Evolutionary conservation across 2,329 filamentous ascomycete genomes (phyloP), one percentile per base, ranked within the genome.

Genomic region (Talaromyces sp.): DNA sequence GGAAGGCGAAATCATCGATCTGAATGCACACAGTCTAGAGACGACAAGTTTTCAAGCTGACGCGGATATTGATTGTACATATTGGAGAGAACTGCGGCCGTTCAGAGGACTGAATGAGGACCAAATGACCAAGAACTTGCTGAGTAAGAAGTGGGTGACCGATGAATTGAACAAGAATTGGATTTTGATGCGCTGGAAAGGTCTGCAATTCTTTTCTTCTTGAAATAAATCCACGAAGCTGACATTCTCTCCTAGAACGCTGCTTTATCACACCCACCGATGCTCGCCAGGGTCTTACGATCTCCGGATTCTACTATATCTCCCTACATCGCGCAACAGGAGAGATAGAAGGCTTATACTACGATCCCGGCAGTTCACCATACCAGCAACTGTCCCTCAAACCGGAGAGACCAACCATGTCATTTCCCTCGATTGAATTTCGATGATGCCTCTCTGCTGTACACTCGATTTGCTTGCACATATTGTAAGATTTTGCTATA

Each of bases 1-100:
- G 52, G 87, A 89, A 78, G 88, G 88, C 63, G 88, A 90, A 72
- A 88, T 90, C 66, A 84, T 90, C 67, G 88, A 90, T 72, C 86
- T 90, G 68, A 80, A 80, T 68, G 77, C 71, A 2, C 78, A 82
- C 66, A 81, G 78, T 0, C 70, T 83, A 13, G 78, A 82, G 67
- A 83, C 81, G 11, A 80, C 81, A 68, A 78, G 76, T 66, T 81
- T 81, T 68, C 78, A 80, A 61, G 79, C 80, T 43, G 77, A 79
- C 65, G 72, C 77, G 3, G 78, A 81, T 19, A 77, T 79, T 27
- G 81, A 83, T 67, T 78, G 78, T 65, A 79, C 76, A 24, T 83
- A 83, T 67, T 83, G 81, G 81, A 76, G 79, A 35, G 75, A 82
- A 67, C 64, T 83, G 37, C 79, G 81, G 27, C 81, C 81, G 3